Evolutionary conservation across 805 yeast species (phyloP), one percentile per base, ranked within the genome.

Genomic region (Osmozyma mogii): DNA sequence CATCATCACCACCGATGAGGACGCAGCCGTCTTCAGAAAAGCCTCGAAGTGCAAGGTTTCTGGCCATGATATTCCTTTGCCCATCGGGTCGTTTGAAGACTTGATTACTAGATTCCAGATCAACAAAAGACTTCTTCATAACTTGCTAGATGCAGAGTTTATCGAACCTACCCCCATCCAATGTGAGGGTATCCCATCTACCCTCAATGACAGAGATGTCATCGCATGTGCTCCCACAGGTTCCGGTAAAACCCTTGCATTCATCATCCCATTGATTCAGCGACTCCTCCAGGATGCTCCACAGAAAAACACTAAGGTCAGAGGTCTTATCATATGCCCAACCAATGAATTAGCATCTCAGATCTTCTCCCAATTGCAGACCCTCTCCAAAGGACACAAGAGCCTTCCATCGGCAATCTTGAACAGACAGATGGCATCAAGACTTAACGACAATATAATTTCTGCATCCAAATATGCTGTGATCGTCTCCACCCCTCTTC

Each of bases 171-270:
- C 98, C 0, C 78, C 96, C 3, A 84, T 92, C 44, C 99, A 92
- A 58, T 72, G 85, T 37, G 96, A 92, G 54, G 75, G 87, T 2
- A 77, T 92, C 24, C 96, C 98, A 2, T 62, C 75, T 7, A 57
- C 84, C 9, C 57, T 85, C 30, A 66, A 72, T 30, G 69, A 65
- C 17, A 71, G 94, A 35, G 96, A 89, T 50, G 52, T 92, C 19
- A 64, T 92, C 24, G 94, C 95, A 1, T 84, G 96, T 66, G 96
- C 97, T 0, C 97, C 97, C 27, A 92, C 98, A 1, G 98, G 98
- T 44, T 85, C 96, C 4, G 98, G 98, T 65, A 92, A 92, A 52
- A 92, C 98, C 0, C 63, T 92, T 28, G 94, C 96, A 17, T 92
- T 82, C 50, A 60, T 84, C 33, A 72, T 87, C 11, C 98, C 99